These are phyloP conservation scores for Microcyclosporella mali DNA, from an alignment of 2,329 filamentous ascomycete genomes.

Conservation along the genomic window DNA sequence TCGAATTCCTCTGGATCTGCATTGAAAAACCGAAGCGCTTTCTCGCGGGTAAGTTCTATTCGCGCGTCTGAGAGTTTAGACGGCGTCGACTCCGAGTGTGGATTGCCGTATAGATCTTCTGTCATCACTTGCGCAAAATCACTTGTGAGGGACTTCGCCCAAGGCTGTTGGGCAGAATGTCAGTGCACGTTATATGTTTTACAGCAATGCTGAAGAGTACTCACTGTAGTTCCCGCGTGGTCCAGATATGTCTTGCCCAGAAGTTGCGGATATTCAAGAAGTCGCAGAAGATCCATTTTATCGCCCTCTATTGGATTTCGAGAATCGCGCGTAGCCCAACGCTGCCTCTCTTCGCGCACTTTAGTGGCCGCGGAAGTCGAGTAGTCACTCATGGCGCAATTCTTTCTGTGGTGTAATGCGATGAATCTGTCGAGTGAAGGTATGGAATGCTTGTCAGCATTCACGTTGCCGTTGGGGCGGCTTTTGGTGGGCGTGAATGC, in stretches of 20 bases:
- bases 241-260: constrained; percentile 61
- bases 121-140: constrained; percentile 70
- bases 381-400: constrained; percentile 2
- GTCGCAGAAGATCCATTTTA: constrained; percentile 41
- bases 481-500: neutral
- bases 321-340: constrained; percentile 8
- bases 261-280: constrained; percentile 42
- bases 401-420: neutral
- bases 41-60: constrained; percentile 69
- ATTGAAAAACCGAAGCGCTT: constrained; percentile 70
- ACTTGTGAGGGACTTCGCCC: constrained; percentile 73
- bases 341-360: constrained; percentile 1
- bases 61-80: constrained; percentile 69
- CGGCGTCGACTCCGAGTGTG: constrained; percentile 75
- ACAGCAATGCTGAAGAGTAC: neutral
- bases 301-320: constrained; percentile 24
- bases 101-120: constrained; percentile 75
- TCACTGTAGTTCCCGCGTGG: constrained; percentile 73
- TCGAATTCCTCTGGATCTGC: constrained; percentile 77
- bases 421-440: neutral
- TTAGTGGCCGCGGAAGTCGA: neutral
- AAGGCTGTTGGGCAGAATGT: constrained; percentile 37
- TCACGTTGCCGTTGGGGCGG: neutral
- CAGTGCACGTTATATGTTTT: neutral
- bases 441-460: constrained; percentile 1